Percentiles rank a stretch among this genome's conserved stretches.
Conservation (phyloP, 2,329 filamentous ascomycete genomes). For the Colletotrichum echinochloae region DNA sequence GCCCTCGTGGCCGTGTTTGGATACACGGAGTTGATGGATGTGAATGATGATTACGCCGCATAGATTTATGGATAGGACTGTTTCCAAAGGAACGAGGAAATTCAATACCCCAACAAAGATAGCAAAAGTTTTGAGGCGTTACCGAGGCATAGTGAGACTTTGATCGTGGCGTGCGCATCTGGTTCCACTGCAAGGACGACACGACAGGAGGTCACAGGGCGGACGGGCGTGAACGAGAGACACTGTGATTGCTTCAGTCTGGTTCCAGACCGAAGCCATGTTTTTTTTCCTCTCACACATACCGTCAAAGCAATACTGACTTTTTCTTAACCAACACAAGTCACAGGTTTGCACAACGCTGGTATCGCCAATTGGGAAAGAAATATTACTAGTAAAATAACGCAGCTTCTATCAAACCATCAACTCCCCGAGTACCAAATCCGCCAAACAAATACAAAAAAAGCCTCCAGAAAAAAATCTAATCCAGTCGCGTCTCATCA, state of each 20-base stretch:
- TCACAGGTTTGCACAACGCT: not conserved
- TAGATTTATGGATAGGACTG: slow-evolving; percentile 27
- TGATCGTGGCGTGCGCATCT: not conserved
- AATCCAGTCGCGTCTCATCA: not conserved
- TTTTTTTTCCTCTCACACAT: not conserved
- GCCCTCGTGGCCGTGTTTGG: not conserved
- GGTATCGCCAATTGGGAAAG: not conserved
- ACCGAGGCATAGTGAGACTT: not conserved
- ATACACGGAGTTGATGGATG: slow-evolving; percentile 22
- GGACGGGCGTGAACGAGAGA: not conserved
- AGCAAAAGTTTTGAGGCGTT: too few relatives aligned
- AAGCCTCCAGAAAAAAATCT: not conserved
- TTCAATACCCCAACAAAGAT: not conserved
- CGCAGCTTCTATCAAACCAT: not conserved
- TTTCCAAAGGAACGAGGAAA: not conserved
- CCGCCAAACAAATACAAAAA: not conserved
- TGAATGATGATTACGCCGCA: slow-evolving; percentile 29
- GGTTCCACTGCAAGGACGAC: not conserved
- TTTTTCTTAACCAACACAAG: not conserved
- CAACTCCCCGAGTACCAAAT: not conserved
- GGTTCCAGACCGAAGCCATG: not conserved
- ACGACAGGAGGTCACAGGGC: not conserved
- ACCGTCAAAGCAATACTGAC: not conserved
- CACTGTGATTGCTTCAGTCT: not conserved
- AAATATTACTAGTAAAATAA: not conserved